phyloP scores from a whole-genome alignment of 305 asterid genomes.

The Caryopteris hybrid region DNA sequence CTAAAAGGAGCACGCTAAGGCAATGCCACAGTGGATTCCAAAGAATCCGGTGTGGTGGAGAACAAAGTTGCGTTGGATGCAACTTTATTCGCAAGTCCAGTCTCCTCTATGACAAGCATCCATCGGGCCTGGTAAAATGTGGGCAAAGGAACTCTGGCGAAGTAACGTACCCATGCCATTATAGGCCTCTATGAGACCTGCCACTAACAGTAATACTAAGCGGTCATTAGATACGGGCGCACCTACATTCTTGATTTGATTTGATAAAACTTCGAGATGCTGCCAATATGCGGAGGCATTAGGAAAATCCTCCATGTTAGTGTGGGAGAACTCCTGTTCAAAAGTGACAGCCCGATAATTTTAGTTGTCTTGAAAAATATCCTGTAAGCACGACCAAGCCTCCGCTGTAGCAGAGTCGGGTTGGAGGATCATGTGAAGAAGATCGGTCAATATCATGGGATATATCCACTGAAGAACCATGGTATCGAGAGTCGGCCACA shows the following conservation, averaged over 20 bases:
- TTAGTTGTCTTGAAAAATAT: too few species aligned
- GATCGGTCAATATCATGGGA: too few species aligned
- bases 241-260: background rate
- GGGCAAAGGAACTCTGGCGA: background rate
- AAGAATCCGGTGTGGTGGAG: background rate
- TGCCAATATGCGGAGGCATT: background rate
- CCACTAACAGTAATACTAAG: background rate
- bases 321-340: background rate
- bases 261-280: background rate
- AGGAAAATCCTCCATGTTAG: background rate
- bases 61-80: background rate
- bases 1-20: background rate
- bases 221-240: background rate
- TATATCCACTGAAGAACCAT: too few species aligned
- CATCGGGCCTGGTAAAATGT: background rate
- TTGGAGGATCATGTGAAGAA: too few species aligned
- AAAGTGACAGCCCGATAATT: background rate
- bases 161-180: background rate
- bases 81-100: background rate
- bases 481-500: too few species aligned
- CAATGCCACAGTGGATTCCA: rapidly evolving
- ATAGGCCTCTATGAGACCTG: background rate
- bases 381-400: too few species aligned
- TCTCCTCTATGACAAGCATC: background rate
- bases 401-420: too few species aligned